Conservation (phyloP, 2,329 filamentous ascomycete species). For the Hymenoscyphus scutula region DNA sequence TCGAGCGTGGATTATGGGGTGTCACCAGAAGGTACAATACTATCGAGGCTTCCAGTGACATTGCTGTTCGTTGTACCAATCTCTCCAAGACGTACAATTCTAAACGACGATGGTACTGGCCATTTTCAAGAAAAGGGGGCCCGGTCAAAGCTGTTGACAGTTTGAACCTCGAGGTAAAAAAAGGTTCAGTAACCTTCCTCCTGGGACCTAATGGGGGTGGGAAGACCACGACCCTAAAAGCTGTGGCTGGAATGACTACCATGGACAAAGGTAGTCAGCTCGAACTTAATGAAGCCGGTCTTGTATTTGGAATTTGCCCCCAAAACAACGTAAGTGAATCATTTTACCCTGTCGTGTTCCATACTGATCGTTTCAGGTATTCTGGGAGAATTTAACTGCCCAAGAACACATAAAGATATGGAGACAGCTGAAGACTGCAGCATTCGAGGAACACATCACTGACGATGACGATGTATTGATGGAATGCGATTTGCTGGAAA, state of each 20-base stretch:
- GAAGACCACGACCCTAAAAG: slow-evolving; percentile 64
- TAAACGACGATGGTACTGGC: slow-evolving; percentile 30
- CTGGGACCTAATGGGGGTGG: slow-evolving; percentile 65
- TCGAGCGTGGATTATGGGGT: slow-evolving; percentile 60
- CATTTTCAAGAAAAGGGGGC: slow-evolving; percentile 32
- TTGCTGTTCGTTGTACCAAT: slow-evolving; percentile 28
- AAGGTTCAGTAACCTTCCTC: slow-evolving; percentile 62
- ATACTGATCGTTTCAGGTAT: slow-evolving; percentile 41
- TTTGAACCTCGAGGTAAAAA: slow-evolving; percentile 53
- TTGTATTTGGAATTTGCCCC: slow-evolving; percentile 32
- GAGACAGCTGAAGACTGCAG: slow-evolving; percentile 53
- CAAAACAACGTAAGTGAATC: slow-evolving; percentile 28
- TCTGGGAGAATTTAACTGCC: slow-evolving; percentile 63
- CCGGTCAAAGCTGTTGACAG: slow-evolving; percentile 58
- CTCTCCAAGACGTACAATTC: slow-evolving; percentile 29
- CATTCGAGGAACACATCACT: slow-evolving; percentile 43
- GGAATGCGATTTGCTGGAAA: slow-evolving; percentile 58
- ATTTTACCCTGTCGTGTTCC: slow-evolving; percentile 39
- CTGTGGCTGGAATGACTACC: slow-evolving; percentile 59
- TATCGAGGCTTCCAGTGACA: slow-evolving; percentile 28
- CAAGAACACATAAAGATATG: slow-evolving; percentile 62
- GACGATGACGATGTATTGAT: slow-evolving; percentile 49
- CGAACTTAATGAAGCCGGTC: slow-evolving; percentile 30
- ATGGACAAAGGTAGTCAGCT: slow-evolving; percentile 50
- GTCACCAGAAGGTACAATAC: slow-evolving; percentile 34